Base-by-base conservation (phyloP, 2,329 filamentous ascomycete genomes). In the Clarireedia homoeocarpa region DNA sequence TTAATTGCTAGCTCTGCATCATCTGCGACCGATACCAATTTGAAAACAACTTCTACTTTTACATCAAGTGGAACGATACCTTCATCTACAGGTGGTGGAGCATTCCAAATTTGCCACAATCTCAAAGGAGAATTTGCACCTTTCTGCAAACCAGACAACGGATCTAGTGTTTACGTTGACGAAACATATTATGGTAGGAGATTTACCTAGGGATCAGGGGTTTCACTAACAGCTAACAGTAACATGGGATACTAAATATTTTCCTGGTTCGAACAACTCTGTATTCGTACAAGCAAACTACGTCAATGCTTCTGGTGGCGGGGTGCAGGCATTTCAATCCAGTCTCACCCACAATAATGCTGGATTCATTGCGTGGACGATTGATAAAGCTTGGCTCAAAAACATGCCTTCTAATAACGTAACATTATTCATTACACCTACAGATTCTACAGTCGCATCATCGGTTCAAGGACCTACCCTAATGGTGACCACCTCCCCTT, bases 141-240 rank as follows among this genome's bases (percentile, higher is more conserved):
- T 1, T 65, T 69, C 51, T 68, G 67, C 53, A 63, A 62, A 34
- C 67, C 65, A 5, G 54, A 59, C n/a, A 67, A 69, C 53, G 64
- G 59, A n/a, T 62, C 64, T 6, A 60, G 53, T 42, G 59, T 69
- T 7, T 65, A 64, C 26, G 59, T 67, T 15, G 65, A 62, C 23
- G 55, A 62, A 14, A 67, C 62, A 53, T 69, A 67, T 51, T 68
- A 69, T 57, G 61, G 66, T 68, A 59, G 12, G 39, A 38, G 20
- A 14, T 26, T 2, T 27, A 12, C 40, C 15, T 7, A 9, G 2
- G 10, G n/a, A 48, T 3, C 51, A 59, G 26, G 58, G 26, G 23
- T 6, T 17, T 53, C 10, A 23, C 30, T 56, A 24, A 52, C n/a
- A 46, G 20, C 4, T 12, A 14, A 7, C n/a, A 68, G 65, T 68